Evolutionary conservation across 352 stramenopile species (phyloP), one percentile per base, ranked within the genome.

Genomic region (Phytophthora colocasiae): DNA sequence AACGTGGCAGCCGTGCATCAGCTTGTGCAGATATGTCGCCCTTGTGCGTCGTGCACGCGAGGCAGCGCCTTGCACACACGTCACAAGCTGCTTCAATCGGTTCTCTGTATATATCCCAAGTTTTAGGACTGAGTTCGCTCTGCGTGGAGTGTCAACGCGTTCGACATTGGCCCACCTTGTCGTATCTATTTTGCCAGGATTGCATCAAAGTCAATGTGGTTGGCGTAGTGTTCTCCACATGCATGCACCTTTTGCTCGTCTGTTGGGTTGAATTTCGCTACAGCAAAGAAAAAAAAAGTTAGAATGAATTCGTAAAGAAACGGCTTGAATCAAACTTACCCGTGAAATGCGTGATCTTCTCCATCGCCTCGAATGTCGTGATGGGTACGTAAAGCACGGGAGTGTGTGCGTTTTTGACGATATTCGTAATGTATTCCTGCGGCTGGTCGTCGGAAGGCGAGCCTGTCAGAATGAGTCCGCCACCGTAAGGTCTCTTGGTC

Each of bases 381-480:
- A 81, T 79, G 29, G 83, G 85, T 7, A 79, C 87, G 63, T 95
- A 95, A n/a, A 95, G 75, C 54, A 95, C 77, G 8, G 87, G 84
- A 15, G 78, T 70, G 12, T 79, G 75, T 12, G 84, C 66, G 63
- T 82, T 76, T 46, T 75, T 65, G 53, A 95, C 87, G 47, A 92
- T 90, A 45, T 90, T 74, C 73, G 87, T 89, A 54, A 91, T 91
- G 64, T 92, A 93, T 14, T 81, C 72, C 58, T 95, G 78, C 32
- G 88, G 89, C 53, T 89, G 80, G 56, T 96, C 85, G 6, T 79
- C 69, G 1, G 87, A 87, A 6, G 87, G 87, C 24, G 83, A 80
- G 31, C 91, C 91, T 11, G 91, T 96, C 48, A 97, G 79, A 27
- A 97, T 95, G n/a, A 97, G 73, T 0, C 90, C 90, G n/a, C 82